Conservation (phyloP, 129 eudicot genomes). For the Scalesia atractyloides region DNA sequence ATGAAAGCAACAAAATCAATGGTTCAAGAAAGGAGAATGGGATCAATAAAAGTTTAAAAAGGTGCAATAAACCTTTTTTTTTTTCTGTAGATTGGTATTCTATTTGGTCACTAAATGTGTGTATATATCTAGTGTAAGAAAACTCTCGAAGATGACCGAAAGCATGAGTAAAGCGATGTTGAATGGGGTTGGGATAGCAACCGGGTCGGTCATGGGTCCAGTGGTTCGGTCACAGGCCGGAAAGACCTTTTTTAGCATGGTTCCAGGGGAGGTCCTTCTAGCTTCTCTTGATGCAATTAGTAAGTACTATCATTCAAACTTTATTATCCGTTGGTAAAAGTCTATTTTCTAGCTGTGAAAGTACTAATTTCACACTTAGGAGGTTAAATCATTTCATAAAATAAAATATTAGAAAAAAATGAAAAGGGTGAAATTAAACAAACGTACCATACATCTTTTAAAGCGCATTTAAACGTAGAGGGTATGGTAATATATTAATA, state of each 20-base stretch:
- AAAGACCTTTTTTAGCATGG: conserved; percentile 63
- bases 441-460: no score
- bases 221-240: conserved; percentile 83
- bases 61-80: conserved; percentile 40
- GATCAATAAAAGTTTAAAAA: conserved; percentile 67
- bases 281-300: conserved; percentile 97
- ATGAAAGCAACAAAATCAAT: conserved; percentile 29
- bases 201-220: conserved; percentile 78
- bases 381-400: no score
- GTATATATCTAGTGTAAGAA: conserved; percentile 52
- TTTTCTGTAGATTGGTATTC: neutral
- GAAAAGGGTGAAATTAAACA: no score
- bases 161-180: conserved; percentile 83
- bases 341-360: no score
- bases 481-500: no score
- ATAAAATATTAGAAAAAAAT: no score
- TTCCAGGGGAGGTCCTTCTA: conserved; percentile 88
- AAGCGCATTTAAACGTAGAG: no score
- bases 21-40: conserved; percentile 46
- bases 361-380: no score
- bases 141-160: conserved; percentile 78
- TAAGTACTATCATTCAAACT: conserved; percentile 35
- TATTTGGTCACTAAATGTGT: neutral
- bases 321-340: neutral
- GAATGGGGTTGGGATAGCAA: conserved; percentile 67